Conservation (phyloP, 108 stramenopile genomes). For the Cyclotella sp. region DNA sequence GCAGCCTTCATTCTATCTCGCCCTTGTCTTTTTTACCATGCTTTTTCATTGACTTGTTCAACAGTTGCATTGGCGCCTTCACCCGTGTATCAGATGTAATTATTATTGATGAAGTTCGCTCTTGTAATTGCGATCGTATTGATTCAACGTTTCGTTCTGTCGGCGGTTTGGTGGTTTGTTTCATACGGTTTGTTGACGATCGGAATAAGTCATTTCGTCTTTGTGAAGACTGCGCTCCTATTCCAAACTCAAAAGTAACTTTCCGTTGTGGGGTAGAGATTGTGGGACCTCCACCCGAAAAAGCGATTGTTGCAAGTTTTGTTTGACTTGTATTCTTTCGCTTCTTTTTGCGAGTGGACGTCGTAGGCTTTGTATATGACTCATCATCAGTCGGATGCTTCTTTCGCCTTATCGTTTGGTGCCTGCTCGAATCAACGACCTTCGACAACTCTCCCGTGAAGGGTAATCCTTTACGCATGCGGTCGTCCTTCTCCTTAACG, state of each 20-base stretch:
- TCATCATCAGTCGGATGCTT: no score
- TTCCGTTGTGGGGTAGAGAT: background rate
- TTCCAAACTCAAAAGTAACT: background rate
- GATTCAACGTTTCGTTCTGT: slow-evolving; percentile 4
- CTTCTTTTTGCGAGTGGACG: background rate
- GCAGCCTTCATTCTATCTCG: no score
- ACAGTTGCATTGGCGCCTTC: slow-evolving; percentile 13
- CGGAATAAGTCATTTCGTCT: background rate
- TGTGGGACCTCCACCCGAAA: background rate
- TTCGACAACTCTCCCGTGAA: background rate
- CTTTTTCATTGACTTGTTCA: background rate
- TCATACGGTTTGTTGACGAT: background rate
- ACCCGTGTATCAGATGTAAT: slow-evolving; percentile 20
- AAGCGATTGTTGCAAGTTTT: background rate
- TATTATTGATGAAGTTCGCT: background rate
- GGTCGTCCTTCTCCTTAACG: no score
- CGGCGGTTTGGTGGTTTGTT: background rate
- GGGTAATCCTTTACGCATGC: background rate
- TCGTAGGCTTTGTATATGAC: background rate
- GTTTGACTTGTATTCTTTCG: background rate
- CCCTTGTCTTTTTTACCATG: no score
- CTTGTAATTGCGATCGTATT: slow-evolving; percentile 19
- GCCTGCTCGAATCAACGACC: background rate
- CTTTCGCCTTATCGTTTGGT: no score
- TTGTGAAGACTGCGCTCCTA: background rate